phyloP scores from a whole-genome alignment of 2,329 filamentous ascomycete species.

The Sporothrix brunneoviolacea region DNA sequence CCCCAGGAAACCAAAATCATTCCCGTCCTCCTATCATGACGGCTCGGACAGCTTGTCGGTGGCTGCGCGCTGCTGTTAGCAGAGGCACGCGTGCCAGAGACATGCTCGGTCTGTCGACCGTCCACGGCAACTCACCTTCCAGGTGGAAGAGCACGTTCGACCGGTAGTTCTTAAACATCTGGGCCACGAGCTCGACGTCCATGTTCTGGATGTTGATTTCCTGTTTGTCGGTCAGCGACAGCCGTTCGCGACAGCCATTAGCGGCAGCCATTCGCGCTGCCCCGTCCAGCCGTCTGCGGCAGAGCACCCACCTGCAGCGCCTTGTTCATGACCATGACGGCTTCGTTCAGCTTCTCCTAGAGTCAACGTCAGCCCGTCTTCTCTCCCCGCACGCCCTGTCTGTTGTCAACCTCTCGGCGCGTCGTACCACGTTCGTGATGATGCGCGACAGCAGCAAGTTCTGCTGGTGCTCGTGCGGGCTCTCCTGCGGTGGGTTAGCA shows the following conservation, averaged over 20 bases:
- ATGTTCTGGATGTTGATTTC: slow-evolving; percentile 99
- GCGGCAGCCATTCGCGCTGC: too few species aligned
- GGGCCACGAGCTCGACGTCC: slow-evolving; percentile 94
- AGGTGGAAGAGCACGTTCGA: slow-evolving; percentile 96
- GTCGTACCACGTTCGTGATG: slow-evolving; percentile 96
- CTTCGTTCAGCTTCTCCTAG: slow-evolving; percentile 97
- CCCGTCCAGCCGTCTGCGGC: too few species aligned
- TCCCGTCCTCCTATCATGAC: too few species aligned
- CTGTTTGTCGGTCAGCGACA: slow-evolving; percentile 35
- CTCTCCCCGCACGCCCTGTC: neutral
- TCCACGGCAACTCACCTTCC: slow-evolving; percentile 58
- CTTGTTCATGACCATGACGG: slow-evolving; percentile 87
- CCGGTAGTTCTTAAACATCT: slow-evolving; percentile 99
- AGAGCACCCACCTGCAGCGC: slow-evolving; percentile 62
- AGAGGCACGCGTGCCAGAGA: too few species aligned
- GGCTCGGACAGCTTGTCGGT: slow-evolving; percentile 20
- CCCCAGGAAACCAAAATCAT: too few species aligned
- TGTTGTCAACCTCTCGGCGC: too few species aligned
- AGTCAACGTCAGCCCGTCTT: neutral
- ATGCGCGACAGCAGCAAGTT: slow-evolving; percentile 88
- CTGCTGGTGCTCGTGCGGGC: slow-evolving; percentile 96
- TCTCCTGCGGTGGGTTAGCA: slow-evolving; percentile 54
- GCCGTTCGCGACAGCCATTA: too few species aligned
- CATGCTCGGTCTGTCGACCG: too few species aligned
- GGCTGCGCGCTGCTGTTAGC: slow-evolving; percentile 2